phyloP scores from a whole-genome alignment of 1,284 basidiomycete genomes.

The Wallemia ichthyophaga region DNA sequence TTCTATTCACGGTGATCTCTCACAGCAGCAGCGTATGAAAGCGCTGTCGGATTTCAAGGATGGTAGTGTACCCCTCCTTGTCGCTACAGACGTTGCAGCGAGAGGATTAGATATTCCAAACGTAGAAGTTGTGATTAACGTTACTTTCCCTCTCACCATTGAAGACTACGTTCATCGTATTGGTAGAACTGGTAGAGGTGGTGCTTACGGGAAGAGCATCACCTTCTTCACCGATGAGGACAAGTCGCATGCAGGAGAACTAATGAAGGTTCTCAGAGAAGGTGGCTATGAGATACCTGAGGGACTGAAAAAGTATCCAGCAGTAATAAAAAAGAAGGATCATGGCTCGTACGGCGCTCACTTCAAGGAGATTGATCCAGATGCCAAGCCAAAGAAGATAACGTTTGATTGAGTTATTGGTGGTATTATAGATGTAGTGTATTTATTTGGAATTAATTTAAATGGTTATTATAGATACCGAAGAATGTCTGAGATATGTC shows the following conservation, averaged over 20 bases:
- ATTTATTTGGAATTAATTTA: background rate
- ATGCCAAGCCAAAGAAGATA: constrained; percentile 60
- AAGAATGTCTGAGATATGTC: too few relatives aligned
- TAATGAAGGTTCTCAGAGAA: constrained; percentile 69
- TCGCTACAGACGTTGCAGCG: constrained; percentile 93
- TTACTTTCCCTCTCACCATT: constrained; percentile 86
- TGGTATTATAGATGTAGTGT: background rate
- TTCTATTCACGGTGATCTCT: constrained; percentile 73
- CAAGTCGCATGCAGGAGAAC: constrained; percentile 63
- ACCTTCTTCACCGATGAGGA: constrained; percentile 78
- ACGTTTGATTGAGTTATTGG: constrained; percentile 27
- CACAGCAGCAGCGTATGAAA: constrained; percentile 56
- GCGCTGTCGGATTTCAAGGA: constrained; percentile 70
- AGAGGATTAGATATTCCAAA: constrained; percentile 90
- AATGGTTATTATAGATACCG: too few relatives aligned
- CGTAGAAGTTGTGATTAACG: constrained; percentile 71
- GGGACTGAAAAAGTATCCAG: constrained; percentile 62
- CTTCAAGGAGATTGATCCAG: constrained; percentile 42
- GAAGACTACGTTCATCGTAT: constrained; percentile 84
- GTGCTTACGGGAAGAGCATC: constrained; percentile 64
- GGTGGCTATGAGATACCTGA: constrained; percentile 41
- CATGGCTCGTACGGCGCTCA: constrained; percentile 50
- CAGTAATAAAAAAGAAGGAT: constrained; percentile 88
- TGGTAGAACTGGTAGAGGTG: constrained; percentile 79
- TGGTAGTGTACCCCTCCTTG: constrained; percentile 51